Base-by-base conservation (phyloP, 2,329 filamentous ascomycete genomes). In the Sclerotinia spermophila region DNA sequence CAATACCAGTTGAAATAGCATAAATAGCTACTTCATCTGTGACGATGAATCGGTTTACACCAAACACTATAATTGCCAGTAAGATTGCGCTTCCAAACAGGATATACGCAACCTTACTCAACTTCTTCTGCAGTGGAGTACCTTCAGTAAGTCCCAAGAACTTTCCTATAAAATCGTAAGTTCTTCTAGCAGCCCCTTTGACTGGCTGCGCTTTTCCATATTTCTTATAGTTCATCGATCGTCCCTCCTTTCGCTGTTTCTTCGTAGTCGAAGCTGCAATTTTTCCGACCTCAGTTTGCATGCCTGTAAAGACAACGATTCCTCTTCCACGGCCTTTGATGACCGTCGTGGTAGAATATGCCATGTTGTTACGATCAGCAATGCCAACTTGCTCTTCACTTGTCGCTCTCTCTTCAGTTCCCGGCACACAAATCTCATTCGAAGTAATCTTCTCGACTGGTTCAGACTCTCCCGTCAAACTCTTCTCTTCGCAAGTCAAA, bases 401-500 rank as follows among this genome's bases (percentile, higher is more conserved):
- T 21, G 71, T 76, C 17, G 77, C 77, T 44, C 70, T 72, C 5
- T 71, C 66, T 27, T 74, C 69, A 2, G 75, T 70, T 1, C 75
- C 77, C 1, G 76, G 75, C 2, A 77, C 68, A 11, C 80, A 79
- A 72, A 84, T 82, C 55, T 83, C 81, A 65, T 80, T 80, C 35
- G 82, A 79, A 27, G 81, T 89, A 75, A 86, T 90, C 82, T 98
- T 99, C 77, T 94, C 89, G 3, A 69, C 67, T 0, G 95, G 94
- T 86, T 97, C 94, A 1, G 95, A 92, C 82, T 99, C 96, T 72
- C 96, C 96, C 3, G 96, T 99, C 66, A 99, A 93, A 92, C 97
- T 98, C 79, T 93, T 97, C 82, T 99, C 96, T 74, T 98, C 94
- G 73, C 86, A 89, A 71, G 86, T 85, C 48, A 87, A 82, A 75